Base-by-base conservation (phyloP, 768 basidiomycete genomes). In the Serpula lacrymans region DNA sequence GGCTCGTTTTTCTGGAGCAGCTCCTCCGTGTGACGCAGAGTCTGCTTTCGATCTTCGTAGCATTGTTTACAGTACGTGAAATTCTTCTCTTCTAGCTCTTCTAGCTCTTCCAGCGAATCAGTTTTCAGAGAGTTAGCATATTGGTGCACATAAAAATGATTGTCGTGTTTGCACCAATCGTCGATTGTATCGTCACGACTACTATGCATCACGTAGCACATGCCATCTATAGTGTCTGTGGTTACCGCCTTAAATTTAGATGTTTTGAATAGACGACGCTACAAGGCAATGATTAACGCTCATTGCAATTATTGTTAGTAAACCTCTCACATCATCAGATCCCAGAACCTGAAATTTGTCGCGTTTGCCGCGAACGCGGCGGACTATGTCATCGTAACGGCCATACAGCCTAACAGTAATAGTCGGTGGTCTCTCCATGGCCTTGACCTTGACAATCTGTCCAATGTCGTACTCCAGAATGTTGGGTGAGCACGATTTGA, bases 101-200 rank as follows among this genome's bases (percentile, higher is more conserved):
- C 25, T 12, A 60, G 48, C 13, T 48, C 50, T 6, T 49, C 43
- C 14, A 62, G 33, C 18, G 50, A 51, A 34, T 42, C 55, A 28
- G 48, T 39, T 29, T 48, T 49, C 16, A 31, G 41, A 34, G 47
- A 49, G 17, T 46, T 29, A 6, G 56, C 50, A 42, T 45, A 57
- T 43, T 60, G 65, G 47, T 72, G 68, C 25, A 77, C 63, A 50
- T 75, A 81, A 49, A 71, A 87, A 43, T 82, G 80, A 48, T 87
- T 74, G 44, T 77, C 66, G 26, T 74, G 53, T n/a, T 52, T 28
- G 3, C 77, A 57, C 81, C 84, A 58, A 5, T 57, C 43, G 25
- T 61, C 53, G 18, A 65, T 46, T 20, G 45, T 29, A 29, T 64
- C 61, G 1, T 48, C 38, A 14, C 71, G 60, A 6, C 47, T 56